Percentiles rank a stretch among this genome's conserved stretches.
phyloP scores from a whole-genome alignment of 176 grass and related monocot genomes.

The Juncus inflexus region DNA sequence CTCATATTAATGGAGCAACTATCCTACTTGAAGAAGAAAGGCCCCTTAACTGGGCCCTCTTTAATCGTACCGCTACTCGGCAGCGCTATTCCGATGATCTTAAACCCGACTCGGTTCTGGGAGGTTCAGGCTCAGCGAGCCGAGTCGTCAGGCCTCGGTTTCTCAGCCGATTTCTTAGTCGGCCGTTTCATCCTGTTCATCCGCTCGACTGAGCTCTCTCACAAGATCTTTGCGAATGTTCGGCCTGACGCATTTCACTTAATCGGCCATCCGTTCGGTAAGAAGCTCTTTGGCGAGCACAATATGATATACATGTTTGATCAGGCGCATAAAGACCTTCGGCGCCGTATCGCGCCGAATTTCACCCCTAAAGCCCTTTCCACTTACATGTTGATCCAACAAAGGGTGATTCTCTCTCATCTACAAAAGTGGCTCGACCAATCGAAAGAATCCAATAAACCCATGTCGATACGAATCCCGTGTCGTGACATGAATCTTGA shows the following conservation, averaged over 20 bases:
- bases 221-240: conserved; percentile 72
- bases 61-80: conserved; percentile 68
- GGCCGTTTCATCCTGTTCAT: conserved; percentile 76
- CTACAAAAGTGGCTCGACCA: conserved; percentile 44
- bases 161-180: conserved; percentile 55
- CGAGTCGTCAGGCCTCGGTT: conserved; percentile 36
- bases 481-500: conserved; percentile 92
- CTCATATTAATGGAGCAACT: conserved; percentile 56
- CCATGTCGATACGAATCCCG: conserved; percentile 45
- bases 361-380: conserved; percentile 64
- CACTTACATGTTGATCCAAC: conserved; percentile 65
- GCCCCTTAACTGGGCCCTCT: conserved; percentile 36
- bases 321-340: conserved; percentile 78
- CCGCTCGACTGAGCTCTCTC: conserved; percentile 62
- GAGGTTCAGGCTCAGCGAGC: conserved; percentile 44
- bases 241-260: conserved; percentile 78
- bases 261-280: conserved; percentile 77
- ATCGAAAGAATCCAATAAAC: neutral
- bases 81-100: conserved; percentile 44
- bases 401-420: conserved; percentile 58
- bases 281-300: conserved; percentile 87
- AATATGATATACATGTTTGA: conserved; percentile 91
- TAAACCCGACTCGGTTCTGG: conserved; percentile 60
- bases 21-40: conserved; percentile 70
- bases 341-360: conserved; percentile 72